Percentiles rank a stretch among this genome's conserved stretches.
These are phyloP conservation scores for Paraphysoderma sedebokerense DNA, from an alignment of 371 early-diverging fungal genomes.

Conservation along the genomic window DNA sequence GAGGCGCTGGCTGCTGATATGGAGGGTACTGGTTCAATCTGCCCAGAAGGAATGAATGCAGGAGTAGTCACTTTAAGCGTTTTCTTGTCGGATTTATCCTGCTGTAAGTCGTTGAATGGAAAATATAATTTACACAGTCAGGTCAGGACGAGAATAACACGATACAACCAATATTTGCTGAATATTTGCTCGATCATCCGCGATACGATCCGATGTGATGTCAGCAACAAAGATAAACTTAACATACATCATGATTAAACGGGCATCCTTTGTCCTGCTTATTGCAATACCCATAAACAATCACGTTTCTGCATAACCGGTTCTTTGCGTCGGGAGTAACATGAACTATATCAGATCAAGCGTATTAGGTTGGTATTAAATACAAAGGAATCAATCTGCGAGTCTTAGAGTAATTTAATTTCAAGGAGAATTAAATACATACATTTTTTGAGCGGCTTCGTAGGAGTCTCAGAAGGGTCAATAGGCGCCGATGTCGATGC, in stretches of 20 bases:
- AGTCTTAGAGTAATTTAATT: neutral
- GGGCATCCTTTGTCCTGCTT: slow-evolving; percentile 68
- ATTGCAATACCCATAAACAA: slow-evolving; percentile 75
- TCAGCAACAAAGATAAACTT: too few species aligned
- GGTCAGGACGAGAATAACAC: too few species aligned
- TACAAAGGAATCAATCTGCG: neutral
- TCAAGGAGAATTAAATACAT: neutral
- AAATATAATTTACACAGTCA: too few species aligned
- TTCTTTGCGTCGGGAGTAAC: slow-evolving; percentile 2
- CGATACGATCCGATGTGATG: too few species aligned
- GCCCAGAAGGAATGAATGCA: too few species aligned
- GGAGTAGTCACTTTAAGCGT: too few species aligned
- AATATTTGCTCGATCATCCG: too few species aligned
- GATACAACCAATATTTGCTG: too few species aligned
- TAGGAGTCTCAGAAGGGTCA: neutral
- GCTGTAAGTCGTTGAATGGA: too few species aligned
- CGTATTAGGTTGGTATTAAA: neutral
- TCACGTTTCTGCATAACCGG: slow-evolving; percentile 56
- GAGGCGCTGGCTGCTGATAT: too few species aligned
- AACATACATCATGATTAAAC: slow-evolving; percentile 63
- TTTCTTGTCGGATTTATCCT: too few species aligned
- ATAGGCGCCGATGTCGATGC: neutral
- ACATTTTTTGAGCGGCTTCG: neutral
- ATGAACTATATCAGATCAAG: neutral
- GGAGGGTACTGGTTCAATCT: too few species aligned